A percentile compares a stretch with the other conserved stretches of the same genome.
Evolutionary conservation across 1,139 yeast genomes (phyloP).

Genomic region (Saccharomyces uvarum): DNA sequence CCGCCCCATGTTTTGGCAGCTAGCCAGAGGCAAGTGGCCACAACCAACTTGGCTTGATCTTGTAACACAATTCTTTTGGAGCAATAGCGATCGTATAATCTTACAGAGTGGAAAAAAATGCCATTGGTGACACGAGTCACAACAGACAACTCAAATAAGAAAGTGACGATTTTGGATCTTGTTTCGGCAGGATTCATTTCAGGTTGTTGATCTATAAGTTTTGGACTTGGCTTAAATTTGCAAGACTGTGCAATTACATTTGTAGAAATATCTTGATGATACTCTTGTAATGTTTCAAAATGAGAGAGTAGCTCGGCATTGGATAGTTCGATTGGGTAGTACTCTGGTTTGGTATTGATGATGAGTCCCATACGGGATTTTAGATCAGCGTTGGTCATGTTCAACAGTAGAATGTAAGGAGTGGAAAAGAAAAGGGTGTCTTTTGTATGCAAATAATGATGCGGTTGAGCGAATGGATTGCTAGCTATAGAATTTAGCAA

Average conservation of each 20-base stretch:
- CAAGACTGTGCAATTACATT: conserved; percentile 36
- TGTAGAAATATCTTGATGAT: conserved; percentile 45
- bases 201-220: conserved; percentile 56
- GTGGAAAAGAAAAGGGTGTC: neutral
- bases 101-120: conserved; percentile 51
- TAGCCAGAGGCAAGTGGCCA: conserved; percentile 61
- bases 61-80: conserved; percentile 54
- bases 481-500: neutral
- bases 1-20: conserved; percentile 63
- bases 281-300: conserved; percentile 42
- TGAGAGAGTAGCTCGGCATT: conserved; percentile 45
- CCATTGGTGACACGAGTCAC: conserved; percentile 54
- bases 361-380: conserved; percentile 25
- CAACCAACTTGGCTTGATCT: conserved; percentile 56
- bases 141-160: conserved; percentile 48
- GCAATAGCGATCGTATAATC: conserved; percentile 58
- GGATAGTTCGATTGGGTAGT: conserved; percentile 46
- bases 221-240: conserved; percentile 43
- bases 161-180: conserved; percentile 48
- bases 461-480: neutral
- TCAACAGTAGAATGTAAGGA: neutral
- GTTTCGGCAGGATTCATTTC: conserved; percentile 44
- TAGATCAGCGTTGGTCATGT: neutral
- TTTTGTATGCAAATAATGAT: neutral
- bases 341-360: conserved; percentile 34